These are phyloP conservation scores for Alternaria gaisen DNA, from an alignment of 2,329 filamentous ascomycete species.

Conservation along the genomic window DNA sequence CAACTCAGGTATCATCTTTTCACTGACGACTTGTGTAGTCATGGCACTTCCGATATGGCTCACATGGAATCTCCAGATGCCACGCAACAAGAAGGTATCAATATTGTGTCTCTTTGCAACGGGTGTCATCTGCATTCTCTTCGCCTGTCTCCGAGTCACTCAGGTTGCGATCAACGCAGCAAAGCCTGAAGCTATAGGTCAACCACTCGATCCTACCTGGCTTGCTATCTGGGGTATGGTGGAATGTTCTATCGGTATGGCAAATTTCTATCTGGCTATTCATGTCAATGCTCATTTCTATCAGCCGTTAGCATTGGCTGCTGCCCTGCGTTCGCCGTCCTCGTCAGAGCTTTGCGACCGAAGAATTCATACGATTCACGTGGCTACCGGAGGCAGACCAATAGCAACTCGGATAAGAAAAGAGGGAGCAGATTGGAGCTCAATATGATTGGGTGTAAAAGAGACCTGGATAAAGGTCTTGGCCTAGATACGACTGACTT, in stretches of 20 bases:
- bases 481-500: neutral
- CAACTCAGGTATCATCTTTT: neutral
- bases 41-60: conserved; percentile 47
- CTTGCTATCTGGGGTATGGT: conserved; percentile 48
- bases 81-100: conserved; percentile 40
- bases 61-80: conserved; percentile 47
- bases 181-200: conserved; percentile 26
- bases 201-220: conserved; percentile 38
- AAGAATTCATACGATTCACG: conserved; percentile 11
- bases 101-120: conserved; percentile 32
- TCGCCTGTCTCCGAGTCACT: conserved; percentile 34
- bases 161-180: conserved; percentile 40
- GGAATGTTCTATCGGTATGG: conserved; percentile 41
- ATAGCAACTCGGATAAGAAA: neutral
- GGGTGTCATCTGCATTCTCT: conserved; percentile 21
- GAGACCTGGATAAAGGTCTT: neutral
- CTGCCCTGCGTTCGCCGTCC: conserved; percentile 25
- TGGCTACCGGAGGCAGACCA: conserved; percentile 10
- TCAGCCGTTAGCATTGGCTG: conserved; percentile 2
- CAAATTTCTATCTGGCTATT: too few species aligned
- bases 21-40: conserved; percentile 16
- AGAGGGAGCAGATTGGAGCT: neutral
- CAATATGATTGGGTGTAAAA: neutral
- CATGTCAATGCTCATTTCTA: neutral
- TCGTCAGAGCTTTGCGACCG: conserved; percentile 11